These are phyloP conservation scores for Colletotrichum musae DNA, from an alignment of 2,329 filamentous ascomycete species.

Conservation along the genomic window DNA sequence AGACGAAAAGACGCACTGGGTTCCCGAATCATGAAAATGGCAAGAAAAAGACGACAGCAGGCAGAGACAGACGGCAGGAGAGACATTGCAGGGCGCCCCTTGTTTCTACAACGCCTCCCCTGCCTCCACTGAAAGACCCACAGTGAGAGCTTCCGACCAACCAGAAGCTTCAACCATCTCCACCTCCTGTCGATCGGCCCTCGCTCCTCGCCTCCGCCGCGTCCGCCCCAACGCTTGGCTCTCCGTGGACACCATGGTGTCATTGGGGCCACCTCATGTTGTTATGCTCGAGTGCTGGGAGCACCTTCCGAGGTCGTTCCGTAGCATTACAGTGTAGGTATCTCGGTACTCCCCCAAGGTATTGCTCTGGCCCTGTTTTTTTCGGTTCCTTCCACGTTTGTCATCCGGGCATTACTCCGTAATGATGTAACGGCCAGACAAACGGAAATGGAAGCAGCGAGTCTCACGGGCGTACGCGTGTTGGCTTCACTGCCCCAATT, in stretches of 20 bases:
- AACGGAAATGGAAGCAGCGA: not conserved
- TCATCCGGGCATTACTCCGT: slow-evolving; percentile 6
- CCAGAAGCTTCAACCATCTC: not conserved
- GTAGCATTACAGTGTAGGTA: not conserved
- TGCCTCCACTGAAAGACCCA: too few species aligned
- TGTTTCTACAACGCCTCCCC: slow-evolving; percentile 7
- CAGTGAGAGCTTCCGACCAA: not conserved
- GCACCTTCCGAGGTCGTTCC: not conserved
- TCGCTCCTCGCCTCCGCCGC: slow-evolving; percentile 30
- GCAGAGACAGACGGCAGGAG: not conserved
- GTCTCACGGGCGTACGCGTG: not conserved
- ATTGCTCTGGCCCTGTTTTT: not conserved
- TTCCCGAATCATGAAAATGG: not conserved
- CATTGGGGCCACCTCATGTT: slow-evolving; percentile 18
- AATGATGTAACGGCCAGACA: slow-evolving; percentile 24
- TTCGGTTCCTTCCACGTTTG: slow-evolving; percentile 8
- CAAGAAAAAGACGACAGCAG: slow-evolving; percentile 5
- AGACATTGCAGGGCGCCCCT: not conserved
- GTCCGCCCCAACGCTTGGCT: slow-evolving; percentile 17
- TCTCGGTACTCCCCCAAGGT: slow-evolving; percentile 4
- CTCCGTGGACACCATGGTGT: slow-evolving; percentile 14
- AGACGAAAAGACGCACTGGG: not conserved
- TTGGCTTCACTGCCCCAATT: not conserved
- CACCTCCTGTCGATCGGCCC: slow-evolving; percentile 39
- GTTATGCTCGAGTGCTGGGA: not conserved